Evolutionary conservation across 139 green algal species (phyloP).

Genomic region (Coccomyxa sp.): DNA sequence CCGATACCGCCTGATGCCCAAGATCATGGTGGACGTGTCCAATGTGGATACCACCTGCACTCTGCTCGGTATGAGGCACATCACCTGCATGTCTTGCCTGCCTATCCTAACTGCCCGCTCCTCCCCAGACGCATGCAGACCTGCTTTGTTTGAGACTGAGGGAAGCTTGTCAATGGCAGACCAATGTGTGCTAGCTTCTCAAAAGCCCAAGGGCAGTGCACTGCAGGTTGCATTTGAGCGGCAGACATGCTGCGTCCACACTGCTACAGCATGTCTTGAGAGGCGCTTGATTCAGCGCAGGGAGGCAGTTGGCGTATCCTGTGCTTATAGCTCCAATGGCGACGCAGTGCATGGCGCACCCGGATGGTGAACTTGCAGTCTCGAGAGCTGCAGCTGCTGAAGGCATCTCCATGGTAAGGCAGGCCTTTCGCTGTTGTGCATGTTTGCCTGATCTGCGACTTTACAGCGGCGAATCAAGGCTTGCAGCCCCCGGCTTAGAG

Average conservation of each 20-base stretch:
- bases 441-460: too few relatives aligned
- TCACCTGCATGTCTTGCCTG: not conserved
- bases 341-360: conserved; percentile 73
- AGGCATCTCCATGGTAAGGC: conserved; percentile 43
- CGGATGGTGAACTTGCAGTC: conserved; percentile 64
- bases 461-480: too few relatives aligned
- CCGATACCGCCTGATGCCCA: conserved; percentile 49
- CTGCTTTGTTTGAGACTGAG: not conserved
- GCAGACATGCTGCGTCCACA: too few relatives aligned
- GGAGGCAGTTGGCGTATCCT: conserved; percentile 44
- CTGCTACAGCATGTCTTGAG: not conserved
- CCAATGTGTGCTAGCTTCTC: too few relatives aligned
- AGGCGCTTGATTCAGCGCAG: conserved; percentile 20
- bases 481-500: too few relatives aligned
- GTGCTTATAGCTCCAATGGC: conserved; percentile 83
- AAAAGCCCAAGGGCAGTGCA: not conserved
- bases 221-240: too few relatives aligned
- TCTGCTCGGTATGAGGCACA: conserved; percentile 33
- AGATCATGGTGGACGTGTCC: conserved; percentile 58
- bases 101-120: not conserved
- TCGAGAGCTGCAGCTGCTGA: conserved; percentile 27
- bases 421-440: too few relatives aligned
- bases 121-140: not conserved
- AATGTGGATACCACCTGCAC: conserved; percentile 31
- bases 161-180: not conserved